Evolutionary conservation across 1,284 basidiomycete genomes (phyloP), one percentile per base, ranked within the genome.

Genomic region (Ustilago esculenta): DNA sequence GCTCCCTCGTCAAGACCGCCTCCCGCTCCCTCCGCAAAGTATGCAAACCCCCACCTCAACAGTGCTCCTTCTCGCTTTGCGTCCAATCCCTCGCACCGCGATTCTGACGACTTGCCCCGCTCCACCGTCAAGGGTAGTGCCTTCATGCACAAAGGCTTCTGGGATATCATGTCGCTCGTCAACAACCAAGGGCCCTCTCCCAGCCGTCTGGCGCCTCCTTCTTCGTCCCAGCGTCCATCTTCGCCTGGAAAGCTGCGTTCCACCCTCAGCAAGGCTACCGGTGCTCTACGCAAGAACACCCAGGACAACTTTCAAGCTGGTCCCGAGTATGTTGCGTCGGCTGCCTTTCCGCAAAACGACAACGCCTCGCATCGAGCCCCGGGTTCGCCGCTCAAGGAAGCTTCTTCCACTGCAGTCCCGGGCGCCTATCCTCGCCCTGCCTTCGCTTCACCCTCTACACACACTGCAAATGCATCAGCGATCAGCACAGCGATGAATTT

Each of bases 111-210:
- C 10, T 41, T 43, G 32, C 53, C 58, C 3, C 63, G 67, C 33
- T 59, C 59, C 34, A 61, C 53, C 17, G 43, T 65, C 32, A 58
- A 67, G 36, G 74, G 75, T 17, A 77, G 73, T 43, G 75, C 72
- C 2, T 77, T 77, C 54, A 76, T 77, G 73, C 76, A 78, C 67
- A 78, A 78, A 46, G 76, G 76, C 23, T 78, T 78, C 47, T 78
- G 69, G 55, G 76, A 78, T 47, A 75, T 78, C 48, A 55, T 78
- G 46, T 73, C 73, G 35, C 65, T 78, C 32, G 76, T 73, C 48
- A 76, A 75, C 59, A 72, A 76, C 32, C 65, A 61, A 20, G 52
- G 36, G 3, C 48, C 60, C 10, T 34, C 29, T 3, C 33, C 50
- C 27, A 52, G 36, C 29, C 66, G 54, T 39, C 51, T 65, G 14